Evolutionary conservation across 805 yeast species (phyloP).

Genomic region (Maudiozyma bulderi): DNA sequence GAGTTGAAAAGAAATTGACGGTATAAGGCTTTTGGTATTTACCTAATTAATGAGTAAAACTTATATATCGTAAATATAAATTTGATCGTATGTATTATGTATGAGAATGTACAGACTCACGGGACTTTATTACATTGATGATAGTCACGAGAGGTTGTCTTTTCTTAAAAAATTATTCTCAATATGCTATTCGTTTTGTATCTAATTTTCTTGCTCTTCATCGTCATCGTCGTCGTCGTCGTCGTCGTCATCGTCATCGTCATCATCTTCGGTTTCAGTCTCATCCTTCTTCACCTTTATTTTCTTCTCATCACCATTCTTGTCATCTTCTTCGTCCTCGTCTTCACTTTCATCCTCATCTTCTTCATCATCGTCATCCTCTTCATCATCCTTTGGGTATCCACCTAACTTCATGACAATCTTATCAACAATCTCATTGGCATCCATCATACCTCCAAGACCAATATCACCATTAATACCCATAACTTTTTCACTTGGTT

Average conservation of each 20-base stretch:
- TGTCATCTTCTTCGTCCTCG: constrained; percentile 20
- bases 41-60: too few relatives aligned
- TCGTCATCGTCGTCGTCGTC: constrained; percentile 17
- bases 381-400: constrained; percentile 44
- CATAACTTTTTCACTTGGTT: constrained; percentile 87
- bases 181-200: not conserved
- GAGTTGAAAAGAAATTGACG: too few relatives aligned
- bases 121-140: not conserved
- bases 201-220: not conserved
- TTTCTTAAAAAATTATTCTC: not conserved
- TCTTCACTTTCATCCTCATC: constrained; percentile 28
- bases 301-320: constrained; percentile 32
- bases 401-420: constrained; percentile 62
- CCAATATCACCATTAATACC: constrained; percentile 94
- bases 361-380: constrained; percentile 34
- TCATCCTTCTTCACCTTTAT: constrained; percentile 20
- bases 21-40: too few relatives aligned
- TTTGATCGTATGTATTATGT: too few relatives aligned
- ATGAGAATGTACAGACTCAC: too few relatives aligned
- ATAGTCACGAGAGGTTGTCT: not conserved
- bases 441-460: constrained; percentile 98
- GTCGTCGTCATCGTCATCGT: constrained; percentile 36
- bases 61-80: too few relatives aligned
- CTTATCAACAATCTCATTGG: constrained; percentile 85
- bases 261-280: constrained; percentile 33